These are phyloP conservation scores for Tetrapisispora fleetii DNA, from an alignment of 805 yeast genomes.

Conservation along the genomic window DNA sequence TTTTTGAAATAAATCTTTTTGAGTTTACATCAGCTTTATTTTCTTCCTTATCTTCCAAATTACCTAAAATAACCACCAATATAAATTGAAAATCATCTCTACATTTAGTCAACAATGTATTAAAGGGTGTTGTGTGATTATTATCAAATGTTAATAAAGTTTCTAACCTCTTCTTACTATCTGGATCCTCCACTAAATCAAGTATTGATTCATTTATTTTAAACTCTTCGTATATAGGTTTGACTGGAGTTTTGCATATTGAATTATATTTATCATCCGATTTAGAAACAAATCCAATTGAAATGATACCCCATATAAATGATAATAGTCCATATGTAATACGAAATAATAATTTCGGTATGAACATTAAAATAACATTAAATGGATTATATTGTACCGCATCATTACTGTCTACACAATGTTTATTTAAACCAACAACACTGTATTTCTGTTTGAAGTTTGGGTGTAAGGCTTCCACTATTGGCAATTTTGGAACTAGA, in stretches of 20 bases:
- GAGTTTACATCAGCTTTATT: slow-evolving; percentile 24
- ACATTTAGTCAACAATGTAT: slow-evolving; percentile 33
- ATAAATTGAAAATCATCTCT: slow-evolving; percentile 40
- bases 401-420: neutral
- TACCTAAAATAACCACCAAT: slow-evolving; percentile 42
- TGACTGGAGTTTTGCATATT: slow-evolving; percentile 14
- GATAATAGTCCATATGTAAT: slow-evolving; percentile 14
- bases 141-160: slow-evolving; percentile 2
- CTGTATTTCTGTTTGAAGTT: slow-evolving; percentile 19
- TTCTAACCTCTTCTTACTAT: slow-evolving; percentile 4
- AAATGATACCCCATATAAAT: slow-evolving; percentile 14
- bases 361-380: slow-evolving; percentile 41
- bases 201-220: slow-evolving; percentile 6
- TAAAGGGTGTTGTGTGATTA: slow-evolving; percentile 26
- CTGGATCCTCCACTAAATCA: slow-evolving; percentile 6
- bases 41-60: slow-evolving; percentile 12
- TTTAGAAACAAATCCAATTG: slow-evolving; percentile 14
- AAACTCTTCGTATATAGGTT: slow-evolving; percentile 10
- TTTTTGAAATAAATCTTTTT: slow-evolving; percentile 33
- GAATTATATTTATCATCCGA: slow-evolving; percentile 2
- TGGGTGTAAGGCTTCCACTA: slow-evolving; percentile 28
- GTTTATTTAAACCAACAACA: slow-evolving; percentile 17
- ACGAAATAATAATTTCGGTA: slow-evolving; percentile 40
- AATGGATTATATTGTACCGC: slow-evolving; percentile 28
- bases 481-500: slow-evolving; percentile 24